Percentiles rank a stretch among this genome's conserved stretches.
phyloP scores from a whole-genome alignment of 441 rosid species.

The Populus hybrid region DNA sequence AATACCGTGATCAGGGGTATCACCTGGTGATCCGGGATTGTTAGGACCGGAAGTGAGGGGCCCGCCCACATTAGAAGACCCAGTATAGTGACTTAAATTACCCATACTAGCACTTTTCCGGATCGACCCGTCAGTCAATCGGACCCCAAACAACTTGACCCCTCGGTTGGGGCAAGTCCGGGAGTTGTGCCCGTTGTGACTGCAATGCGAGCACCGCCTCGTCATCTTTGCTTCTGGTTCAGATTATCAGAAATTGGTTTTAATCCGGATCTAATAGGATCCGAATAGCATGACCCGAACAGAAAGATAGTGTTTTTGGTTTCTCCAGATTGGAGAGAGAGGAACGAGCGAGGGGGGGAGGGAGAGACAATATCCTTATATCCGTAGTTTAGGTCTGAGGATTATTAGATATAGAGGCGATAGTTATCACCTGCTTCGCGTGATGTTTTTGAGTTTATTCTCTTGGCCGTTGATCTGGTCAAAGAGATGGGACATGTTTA shows the following conservation, averaged over 20 bases:
- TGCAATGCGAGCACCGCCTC: constrained; percentile 94
- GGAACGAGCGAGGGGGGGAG: background rate
- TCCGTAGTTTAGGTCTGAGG: background rate
- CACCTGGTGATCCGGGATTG: constrained; percentile 68
- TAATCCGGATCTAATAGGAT: constrained; percentile 8
- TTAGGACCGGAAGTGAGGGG: constrained; percentile 36
- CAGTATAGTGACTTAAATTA: constrained; percentile 60
- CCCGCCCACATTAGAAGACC: constrained; percentile 53
- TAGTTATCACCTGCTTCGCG: no score
- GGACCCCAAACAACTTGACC: constrained; percentile 82
- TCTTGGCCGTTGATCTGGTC: background rate
- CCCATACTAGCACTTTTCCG: constrained; percentile 97
- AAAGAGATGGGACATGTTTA: background rate
- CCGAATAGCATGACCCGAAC: constrained; percentile 15
- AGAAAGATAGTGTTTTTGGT: background rate
- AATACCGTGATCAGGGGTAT: constrained; percentile 48
- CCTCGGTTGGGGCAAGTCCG: constrained; percentile 82
- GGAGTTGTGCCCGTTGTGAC: constrained; percentile 89
- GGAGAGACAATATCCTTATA: background rate
- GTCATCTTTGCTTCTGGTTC: constrained; percentile 43
- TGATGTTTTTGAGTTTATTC: background rate
- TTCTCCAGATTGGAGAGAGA: background rate
- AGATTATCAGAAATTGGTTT: background rate
- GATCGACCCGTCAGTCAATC: constrained; percentile 88
- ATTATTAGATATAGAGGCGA: no score